phyloP scores from a whole-genome alignment of 805 yeast species.

The Dipodascus albidus region DNA sequence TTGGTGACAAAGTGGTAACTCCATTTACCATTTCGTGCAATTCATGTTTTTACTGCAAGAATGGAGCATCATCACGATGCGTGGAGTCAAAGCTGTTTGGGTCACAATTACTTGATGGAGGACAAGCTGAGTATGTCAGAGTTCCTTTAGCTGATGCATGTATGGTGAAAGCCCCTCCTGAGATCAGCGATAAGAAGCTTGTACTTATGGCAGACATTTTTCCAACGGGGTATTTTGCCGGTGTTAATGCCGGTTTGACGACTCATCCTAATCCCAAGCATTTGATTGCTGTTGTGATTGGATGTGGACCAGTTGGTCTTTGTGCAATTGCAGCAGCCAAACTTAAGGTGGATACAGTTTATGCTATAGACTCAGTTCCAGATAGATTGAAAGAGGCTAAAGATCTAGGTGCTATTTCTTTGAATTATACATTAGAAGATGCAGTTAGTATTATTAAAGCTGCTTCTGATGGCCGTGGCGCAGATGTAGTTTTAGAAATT shows the following conservation, averaged over 20 bases:
- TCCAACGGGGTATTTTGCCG: constrained; percentile 53
- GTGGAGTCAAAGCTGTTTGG: constrained; percentile 46
- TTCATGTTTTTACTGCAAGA: constrained; percentile 44
- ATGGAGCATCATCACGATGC: constrained; percentile 46
- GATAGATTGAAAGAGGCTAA: constrained; percentile 35
- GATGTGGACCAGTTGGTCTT: constrained; percentile 51
- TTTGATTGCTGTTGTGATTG: constrained; percentile 38
- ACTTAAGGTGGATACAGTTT: constrained; percentile 34
- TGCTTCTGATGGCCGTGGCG: constrained; percentile 38
- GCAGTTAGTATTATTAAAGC: constrained; percentile 23
- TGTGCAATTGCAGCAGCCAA: constrained; percentile 38
- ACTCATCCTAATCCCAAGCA: constrained; percentile 24
- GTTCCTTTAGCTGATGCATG: constrained; percentile 48
- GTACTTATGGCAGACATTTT: constrained; percentile 54
- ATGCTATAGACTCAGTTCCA: constrained; percentile 39
- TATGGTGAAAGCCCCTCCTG: constrained; percentile 33
- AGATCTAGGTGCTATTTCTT: constrained; percentile 38
- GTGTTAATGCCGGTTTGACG: constrained; percentile 34
- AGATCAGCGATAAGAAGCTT: constrained; percentile 33
- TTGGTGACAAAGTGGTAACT: constrained; percentile 38
- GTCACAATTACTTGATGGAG: constrained; percentile 44
- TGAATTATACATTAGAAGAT: constrained; percentile 34
- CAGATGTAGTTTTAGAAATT: constrained; percentile 49
- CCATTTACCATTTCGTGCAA: constrained; percentile 50
- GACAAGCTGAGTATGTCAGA: constrained; percentile 50